These are phyloP conservation scores for Amniculicola lignicola DNA, from an alignment of 495 filamentous ascomycete genomes.

Conservation along the genomic window DNA sequence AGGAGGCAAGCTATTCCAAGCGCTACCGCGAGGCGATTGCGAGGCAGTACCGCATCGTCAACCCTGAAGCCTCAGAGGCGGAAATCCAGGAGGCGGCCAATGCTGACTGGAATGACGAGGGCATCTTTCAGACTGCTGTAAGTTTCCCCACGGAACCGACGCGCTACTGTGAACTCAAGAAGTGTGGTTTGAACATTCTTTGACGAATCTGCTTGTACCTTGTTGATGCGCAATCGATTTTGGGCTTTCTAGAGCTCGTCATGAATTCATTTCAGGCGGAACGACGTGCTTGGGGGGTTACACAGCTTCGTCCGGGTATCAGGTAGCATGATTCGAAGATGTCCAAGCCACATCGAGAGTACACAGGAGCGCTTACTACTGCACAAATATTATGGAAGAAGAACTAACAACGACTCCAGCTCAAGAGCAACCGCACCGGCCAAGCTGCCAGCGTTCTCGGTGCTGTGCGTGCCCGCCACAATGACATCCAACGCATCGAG, in stretches of 20 bases:
- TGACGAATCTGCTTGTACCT: too few relatives aligned
- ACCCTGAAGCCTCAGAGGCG: conserved; percentile 63
- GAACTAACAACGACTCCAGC: conserved; percentile 43
- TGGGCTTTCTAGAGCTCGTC: too few relatives aligned
- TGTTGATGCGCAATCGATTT: too few relatives aligned
- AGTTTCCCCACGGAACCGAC: conserved; percentile 31
- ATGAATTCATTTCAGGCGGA: too few relatives aligned
- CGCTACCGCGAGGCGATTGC: conserved; percentile 68
- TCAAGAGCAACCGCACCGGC: conserved; percentile 65
- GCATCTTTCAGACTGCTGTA: conserved; percentile 74
- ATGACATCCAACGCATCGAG: conserved; percentile 71
- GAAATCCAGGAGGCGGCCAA: conserved; percentile 63
- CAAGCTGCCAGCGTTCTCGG: conserved; percentile 63
- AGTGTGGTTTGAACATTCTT: too few relatives aligned
- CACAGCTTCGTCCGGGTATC: too few relatives aligned
- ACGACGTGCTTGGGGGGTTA: too few relatives aligned
- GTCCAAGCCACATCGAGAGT: too few relatives aligned
- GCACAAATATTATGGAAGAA: too few relatives aligned
- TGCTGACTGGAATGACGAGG: conserved; percentile 68
- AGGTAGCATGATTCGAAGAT: too few relatives aligned
- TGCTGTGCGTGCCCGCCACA: conserved; percentile 71
- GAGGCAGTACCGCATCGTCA: conserved; percentile 72
- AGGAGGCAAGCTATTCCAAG: conserved; percentile 62
- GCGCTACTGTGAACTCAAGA: too few relatives aligned
- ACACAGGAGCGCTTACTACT: too few relatives aligned